A percentile compares a stretch with the other conserved stretches of the same genome.
These are phyloP conservation scores for Syncephalastrum contaminatum DNA, from an alignment of 371 early-diverging fungal genomes.

Conservation along the genomic window DNA sequence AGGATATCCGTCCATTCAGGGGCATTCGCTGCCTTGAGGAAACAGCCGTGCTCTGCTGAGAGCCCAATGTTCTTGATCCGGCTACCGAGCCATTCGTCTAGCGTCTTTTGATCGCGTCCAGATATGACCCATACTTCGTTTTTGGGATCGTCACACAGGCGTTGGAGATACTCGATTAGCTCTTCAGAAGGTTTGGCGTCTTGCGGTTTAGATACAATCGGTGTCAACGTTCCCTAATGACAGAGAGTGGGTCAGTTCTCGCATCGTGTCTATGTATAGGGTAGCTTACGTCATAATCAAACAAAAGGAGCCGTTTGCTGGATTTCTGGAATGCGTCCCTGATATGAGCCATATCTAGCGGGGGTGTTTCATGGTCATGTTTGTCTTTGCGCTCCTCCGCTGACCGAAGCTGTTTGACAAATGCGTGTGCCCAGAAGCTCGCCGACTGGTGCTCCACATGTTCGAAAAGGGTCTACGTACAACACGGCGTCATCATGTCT, in stretches of 20 bases:
- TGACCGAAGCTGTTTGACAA: constrained; percentile 60
- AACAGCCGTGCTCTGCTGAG: constrained; percentile 67
- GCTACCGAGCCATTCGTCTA: constrained; percentile 82
- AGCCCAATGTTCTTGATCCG: constrained; percentile 71
- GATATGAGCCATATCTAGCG: no score
- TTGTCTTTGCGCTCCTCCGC: no score
- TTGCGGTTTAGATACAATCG: constrained; percentile 62
- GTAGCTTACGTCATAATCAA: constrained; percentile 81
- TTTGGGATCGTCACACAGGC: constrained; percentile 62
- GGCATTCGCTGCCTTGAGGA: constrained; percentile 46
- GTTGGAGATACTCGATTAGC: constrained; percentile 55
- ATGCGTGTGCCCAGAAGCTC: constrained; percentile 84
- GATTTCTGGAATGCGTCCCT: constrained; percentile 44
- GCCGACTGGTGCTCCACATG: constrained; percentile 86
- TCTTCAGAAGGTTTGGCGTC: constrained; percentile 61
- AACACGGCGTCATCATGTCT: neutral
- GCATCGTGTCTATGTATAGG: neutral
- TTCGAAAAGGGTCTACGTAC: constrained; percentile 60
- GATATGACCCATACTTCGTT: constrained; percentile 88
- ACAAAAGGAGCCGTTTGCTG: constrained; percentile 69
- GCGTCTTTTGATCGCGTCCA: constrained; percentile 77
- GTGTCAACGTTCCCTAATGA: constrained; percentile 37
- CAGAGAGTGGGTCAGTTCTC: constrained; percentile 4
- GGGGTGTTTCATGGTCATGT: no score
- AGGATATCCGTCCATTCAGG: constrained; percentile 70